Base-by-base conservation (phyloP, 2,329 filamentous ascomycete genomes). In the Westerdykella ornata region DNA sequence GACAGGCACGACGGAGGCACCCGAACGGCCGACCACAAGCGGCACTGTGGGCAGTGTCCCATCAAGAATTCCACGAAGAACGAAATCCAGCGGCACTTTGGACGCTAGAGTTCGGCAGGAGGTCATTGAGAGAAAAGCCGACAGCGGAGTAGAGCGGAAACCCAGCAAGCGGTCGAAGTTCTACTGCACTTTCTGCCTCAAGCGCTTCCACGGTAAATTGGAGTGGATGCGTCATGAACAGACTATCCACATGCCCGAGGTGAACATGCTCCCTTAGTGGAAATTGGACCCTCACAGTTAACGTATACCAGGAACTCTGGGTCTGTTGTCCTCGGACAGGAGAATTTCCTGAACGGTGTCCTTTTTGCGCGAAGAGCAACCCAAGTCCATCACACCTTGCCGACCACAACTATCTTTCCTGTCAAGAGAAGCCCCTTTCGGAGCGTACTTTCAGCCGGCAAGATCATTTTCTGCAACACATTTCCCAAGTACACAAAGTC, bases 161-260 rank as follows among this genome's bases (percentile, higher is more conserved):
- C 33, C 48, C 4, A 51, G 41, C 22, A 52, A 43, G 35, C 51
- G 51, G 20, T 31, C 41, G n/a, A 44, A 39, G n/a, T 54, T 51
- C 36, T 56, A 48, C 41, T 59, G 54, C 37, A 57, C 56, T 1
- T 59, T 59, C 36, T 59, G 56, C 35, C 48, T 49, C 15, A 57
- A 57, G 19, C 42, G 46, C 7, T 57, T 54, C 32, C 46, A 62
- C 65, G 43, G 67, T 67, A 36, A 73, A 70, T 71, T 74, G 52
- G 73, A 76, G 52, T 76, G 73, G 73, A 69, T 72, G 48, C 71
- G 80, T 41, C 81, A 85, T 57, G 81, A 85, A 54, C 5, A 65
- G 81, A 42, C 80, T 79, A 58, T 60, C 79, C 46, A 84, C 77
- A 9, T 73, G 82, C 61, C 72, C 11, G 47, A 52, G 34, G 22